Conservation (phyloP, 164 flowering plant genomes). For the Warburgia ugandensis region DNA sequence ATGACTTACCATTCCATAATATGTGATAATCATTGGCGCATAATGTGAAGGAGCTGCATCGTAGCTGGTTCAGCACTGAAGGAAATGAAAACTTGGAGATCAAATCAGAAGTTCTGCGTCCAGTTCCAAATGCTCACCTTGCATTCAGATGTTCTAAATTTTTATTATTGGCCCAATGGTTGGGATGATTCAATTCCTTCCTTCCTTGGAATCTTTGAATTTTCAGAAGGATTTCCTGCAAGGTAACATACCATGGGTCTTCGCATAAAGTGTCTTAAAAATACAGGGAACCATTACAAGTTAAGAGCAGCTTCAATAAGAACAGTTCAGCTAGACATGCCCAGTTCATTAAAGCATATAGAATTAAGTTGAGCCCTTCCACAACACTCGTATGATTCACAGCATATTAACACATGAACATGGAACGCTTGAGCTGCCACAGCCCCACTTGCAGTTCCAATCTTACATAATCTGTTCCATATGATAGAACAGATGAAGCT, state of each 20-base stretch:
- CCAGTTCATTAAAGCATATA: conserved; percentile 85
- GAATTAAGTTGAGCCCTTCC: conserved; percentile 97
- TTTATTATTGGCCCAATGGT: conserved; percentile 39
- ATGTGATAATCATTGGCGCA: conserved; percentile 77
- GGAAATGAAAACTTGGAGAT: conserved; percentile 7
- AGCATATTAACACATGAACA: conserved; percentile 79
- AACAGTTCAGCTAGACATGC: too few species aligned
- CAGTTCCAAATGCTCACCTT: conserved; percentile 35
- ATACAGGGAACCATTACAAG: too few species aligned
- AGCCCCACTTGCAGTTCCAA: conserved; percentile 86
- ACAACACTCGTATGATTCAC: conserved; percentile 88
- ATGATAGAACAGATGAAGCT: conserved; percentile 74
- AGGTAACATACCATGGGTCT: background rate
- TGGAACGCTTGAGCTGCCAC: conserved; percentile 87
- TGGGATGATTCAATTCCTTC: conserved; percentile 41
- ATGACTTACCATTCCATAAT: conserved; percentile 86
- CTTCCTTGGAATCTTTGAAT: conserved; percentile 64
- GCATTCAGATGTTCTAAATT: conserved; percentile 68
- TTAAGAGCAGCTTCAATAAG: too few species aligned
- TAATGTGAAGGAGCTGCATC: conserved; percentile 91
- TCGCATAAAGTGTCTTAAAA: too few species aligned
- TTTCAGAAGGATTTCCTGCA: conserved; percentile 73
- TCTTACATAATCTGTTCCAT: conserved; percentile 85
- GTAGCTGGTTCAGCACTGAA: conserved; percentile 44
- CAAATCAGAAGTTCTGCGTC: too few species aligned